These are phyloP conservation scores for Rhodomyrtus psidioides DNA, from an alignment of 441 rosid genomes.

Conservation along the genomic window DNA sequence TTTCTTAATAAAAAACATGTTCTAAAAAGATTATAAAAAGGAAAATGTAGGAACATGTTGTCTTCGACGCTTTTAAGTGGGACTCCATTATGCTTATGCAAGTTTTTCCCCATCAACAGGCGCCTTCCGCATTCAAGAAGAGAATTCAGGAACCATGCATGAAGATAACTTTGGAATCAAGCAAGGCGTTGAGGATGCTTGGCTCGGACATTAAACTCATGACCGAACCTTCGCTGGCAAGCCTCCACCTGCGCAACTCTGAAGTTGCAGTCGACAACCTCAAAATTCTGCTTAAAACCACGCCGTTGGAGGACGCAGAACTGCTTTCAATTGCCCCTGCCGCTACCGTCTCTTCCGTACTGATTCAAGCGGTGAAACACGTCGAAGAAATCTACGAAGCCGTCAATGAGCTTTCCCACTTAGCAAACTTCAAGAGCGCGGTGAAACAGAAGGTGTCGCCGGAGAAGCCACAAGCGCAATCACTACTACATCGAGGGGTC, in stretches of 20 bases:
- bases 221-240: conserved; percentile 40
- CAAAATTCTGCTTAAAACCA: conserved; percentile 27
- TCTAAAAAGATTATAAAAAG: background rate
- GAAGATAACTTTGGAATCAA: conserved; percentile 39
- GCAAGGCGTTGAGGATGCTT: conserved; percentile 49
- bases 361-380: conserved; percentile 38
- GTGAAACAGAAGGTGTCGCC: conserved; percentile 18
- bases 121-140: conserved; percentile 29
- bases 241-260: conserved; percentile 37
- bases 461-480: conserved; percentile 17
- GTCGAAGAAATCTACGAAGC: conserved; percentile 44
- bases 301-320: conserved; percentile 21
- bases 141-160: conserved; percentile 38
- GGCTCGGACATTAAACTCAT: conserved; percentile 54
- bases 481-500: conserved; percentile 41
- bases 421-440: conserved; percentile 33
- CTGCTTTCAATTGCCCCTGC: conserved; percentile 41
- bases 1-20: background rate
- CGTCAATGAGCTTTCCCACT: conserved; percentile 40
- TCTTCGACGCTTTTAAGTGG: background rate
- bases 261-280: conserved; percentile 42
- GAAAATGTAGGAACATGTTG: background rate
- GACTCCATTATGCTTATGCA: background rate
- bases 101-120: conserved; percentile 21
- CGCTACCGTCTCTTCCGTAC: conserved; percentile 51